These are phyloP conservation scores for Tuber calosporum DNA, from an alignment of 495 filamentous ascomycete genomes.

Conservation along the genomic window DNA sequence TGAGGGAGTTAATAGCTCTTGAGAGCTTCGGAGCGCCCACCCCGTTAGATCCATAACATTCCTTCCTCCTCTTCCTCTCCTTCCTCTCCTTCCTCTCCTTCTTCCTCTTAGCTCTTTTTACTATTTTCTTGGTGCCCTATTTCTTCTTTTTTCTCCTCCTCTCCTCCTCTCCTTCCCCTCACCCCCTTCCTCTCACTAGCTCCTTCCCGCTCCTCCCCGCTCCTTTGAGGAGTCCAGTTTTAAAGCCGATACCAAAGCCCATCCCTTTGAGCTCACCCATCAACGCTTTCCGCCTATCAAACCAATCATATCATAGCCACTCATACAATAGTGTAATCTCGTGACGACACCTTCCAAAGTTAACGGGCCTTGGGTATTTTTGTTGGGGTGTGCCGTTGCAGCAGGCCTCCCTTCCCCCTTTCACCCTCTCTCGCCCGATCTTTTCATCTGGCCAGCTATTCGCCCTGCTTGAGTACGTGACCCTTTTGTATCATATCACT, in stretches of 20 bases:
- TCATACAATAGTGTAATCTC: constrained; percentile 2
- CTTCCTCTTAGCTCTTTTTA: not conserved
- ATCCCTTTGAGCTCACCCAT: not conserved
- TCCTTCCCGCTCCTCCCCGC: not conserved
- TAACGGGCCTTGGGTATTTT: not conserved
- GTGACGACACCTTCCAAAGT: not conserved
- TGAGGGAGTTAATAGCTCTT: not conserved
- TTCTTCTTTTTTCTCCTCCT: not conserved
- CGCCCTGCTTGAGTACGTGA: not conserved
- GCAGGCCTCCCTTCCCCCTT: not conserved
- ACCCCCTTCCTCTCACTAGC: not conserved
- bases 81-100: not conserved
- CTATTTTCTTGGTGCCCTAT: not conserved
- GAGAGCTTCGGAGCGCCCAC: not conserved
- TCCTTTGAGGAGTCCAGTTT: not conserved
- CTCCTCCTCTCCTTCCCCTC: not conserved
- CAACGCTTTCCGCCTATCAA: not conserved
- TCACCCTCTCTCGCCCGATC: not conserved
- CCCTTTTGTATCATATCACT: not conserved
- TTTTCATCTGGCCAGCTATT: not conserved
- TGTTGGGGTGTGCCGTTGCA: not conserved
- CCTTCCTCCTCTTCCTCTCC: not conserved
- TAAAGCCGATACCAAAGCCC: not conserved
- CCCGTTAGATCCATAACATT: not conserved
- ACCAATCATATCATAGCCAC: not conserved